Percentiles rank a stretch among this genome's conserved stretches.
Evolutionary conservation across 192 early-diverging fungal genomes (phyloP).

Genomic region (Backusella sp.): DNA sequence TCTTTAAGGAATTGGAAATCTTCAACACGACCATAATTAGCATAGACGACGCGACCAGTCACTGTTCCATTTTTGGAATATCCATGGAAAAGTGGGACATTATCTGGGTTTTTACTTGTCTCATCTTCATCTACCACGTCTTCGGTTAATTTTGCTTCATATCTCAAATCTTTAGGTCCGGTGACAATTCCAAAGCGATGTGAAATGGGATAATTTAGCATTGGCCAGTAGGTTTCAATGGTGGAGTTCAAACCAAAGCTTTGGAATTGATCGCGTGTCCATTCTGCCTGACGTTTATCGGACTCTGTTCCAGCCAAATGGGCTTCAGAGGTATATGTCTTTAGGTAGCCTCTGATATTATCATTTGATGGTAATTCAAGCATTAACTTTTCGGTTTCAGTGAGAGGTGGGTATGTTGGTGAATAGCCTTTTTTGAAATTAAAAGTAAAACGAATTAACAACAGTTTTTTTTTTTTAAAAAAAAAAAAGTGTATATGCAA

Average conservation of each 20-base stretch:
- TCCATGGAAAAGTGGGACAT: slow-evolving; percentile 61
- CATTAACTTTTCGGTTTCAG: slow-evolving; percentile 13
- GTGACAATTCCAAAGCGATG: slow-evolving; percentile 54
- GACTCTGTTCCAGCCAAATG: slow-evolving; percentile 53
- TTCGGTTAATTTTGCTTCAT: slow-evolving; percentile 55
- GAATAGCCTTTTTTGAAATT: background rate
- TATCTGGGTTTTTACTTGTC: slow-evolving; percentile 53
- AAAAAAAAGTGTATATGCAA: background rate
- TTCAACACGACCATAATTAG: slow-evolving; percentile 58
- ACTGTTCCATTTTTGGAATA: slow-evolving; percentile 59
- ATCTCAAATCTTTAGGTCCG: slow-evolving; percentile 39
- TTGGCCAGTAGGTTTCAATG: slow-evolving; percentile 59
- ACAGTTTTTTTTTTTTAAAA: background rate
- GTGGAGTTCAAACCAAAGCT: slow-evolving; percentile 53
- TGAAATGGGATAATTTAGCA: slow-evolving; percentile 54
- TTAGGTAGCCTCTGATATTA: slow-evolving; percentile 41
- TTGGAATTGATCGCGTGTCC: slow-evolving; percentile 52
- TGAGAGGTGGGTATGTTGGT: slow-evolving; percentile 2
- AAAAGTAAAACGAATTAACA: background rate
- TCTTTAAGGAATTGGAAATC: slow-evolving; percentile 52
- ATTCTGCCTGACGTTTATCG: slow-evolving; percentile 51
- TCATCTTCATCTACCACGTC: slow-evolving; percentile 58
- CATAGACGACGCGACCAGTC: slow-evolving; percentile 60
- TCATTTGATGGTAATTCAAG: slow-evolving; percentile 22
- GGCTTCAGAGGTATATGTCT: slow-evolving; percentile 55